A percentile compares a stretch with the other conserved stretches of the same genome.
Evolutionary conservation across 2,329 filamentous ascomycete species (phyloP).

Genomic region (Penicillium hordei): DNA sequence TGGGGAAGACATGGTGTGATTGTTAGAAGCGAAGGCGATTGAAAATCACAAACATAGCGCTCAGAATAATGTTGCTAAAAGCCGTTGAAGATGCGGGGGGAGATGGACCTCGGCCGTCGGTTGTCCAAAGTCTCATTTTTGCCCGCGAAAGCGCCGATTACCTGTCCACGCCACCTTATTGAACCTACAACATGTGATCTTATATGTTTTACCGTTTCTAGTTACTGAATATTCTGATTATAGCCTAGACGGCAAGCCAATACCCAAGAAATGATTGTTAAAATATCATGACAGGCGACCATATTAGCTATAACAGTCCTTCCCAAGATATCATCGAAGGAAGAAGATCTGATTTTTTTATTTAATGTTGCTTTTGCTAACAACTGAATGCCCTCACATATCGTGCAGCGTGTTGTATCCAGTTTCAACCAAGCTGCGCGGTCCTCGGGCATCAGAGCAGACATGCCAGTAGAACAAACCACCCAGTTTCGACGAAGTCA

Average conservation of each 20-base stretch:
- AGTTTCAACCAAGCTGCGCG: slow-evolving; percentile 60
- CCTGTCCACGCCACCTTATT: not conserved
- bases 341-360: not conserved
- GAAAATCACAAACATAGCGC: not conserved
- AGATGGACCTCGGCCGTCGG: slow-evolving; percentile 21
- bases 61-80: not conserved
- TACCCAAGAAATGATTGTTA: not conserved
- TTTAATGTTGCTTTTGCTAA: not conserved
- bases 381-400: slow-evolving; percentile 25
- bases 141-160: slow-evolving; percentile 5
- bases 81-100: not conserved
- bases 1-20: slow-evolving; percentile 10
- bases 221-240: not conserved
- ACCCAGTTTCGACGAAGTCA: slow-evolving; percentile 67
- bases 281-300: not conserved
- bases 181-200: not conserved
- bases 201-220: not conserved
- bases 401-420: slow-evolving; percentile 58
- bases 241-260: no score
- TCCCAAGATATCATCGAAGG: not conserved
- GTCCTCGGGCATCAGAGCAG: slow-evolving; percentile 64
- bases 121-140: not conserved
- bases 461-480: slow-evolving; percentile 82
- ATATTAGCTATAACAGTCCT: not conserved
- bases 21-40: not conserved